Evolutionary conservation across 2,329 filamentous ascomycete species (phyloP).

Genomic region (Pseudogymnoascus sp.): DNA sequence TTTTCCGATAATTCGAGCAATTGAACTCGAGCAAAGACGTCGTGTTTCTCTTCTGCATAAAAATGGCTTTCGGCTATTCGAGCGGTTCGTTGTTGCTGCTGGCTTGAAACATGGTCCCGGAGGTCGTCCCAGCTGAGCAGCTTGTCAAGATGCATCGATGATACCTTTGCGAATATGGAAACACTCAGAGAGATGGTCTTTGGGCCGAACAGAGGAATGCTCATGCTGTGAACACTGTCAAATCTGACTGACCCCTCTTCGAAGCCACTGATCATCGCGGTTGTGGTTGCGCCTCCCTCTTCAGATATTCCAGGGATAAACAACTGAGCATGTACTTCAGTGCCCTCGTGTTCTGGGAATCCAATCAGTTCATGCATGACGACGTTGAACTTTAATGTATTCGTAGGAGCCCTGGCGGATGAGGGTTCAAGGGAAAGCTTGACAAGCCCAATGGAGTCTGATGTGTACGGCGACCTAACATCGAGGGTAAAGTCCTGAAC

Average conservation of each 20-base stretch:
- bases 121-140: conserved; percentile 98
- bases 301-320: conserved; percentile 88
- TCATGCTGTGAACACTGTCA: conserved; percentile 98
- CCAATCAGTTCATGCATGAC: conserved; percentile 95
- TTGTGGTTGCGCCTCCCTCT: conserved; percentile 86
- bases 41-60: conserved; percentile 86
- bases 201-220: conserved; percentile 71
- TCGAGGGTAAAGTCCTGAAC: conserved; percentile 93
- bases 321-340: conserved; percentile 91
- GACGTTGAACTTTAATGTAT: conserved; percentile 94
- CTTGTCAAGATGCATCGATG: conserved; percentile 91
- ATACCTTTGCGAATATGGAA: conserved; percentile 85
- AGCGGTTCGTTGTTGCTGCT: conserved; percentile 44
- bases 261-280: conserved; percentile 87
- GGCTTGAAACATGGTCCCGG: conserved; percentile 64
- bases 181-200: conserved; percentile 70
- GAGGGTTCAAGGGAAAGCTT: conserved; percentile 89
- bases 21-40: conserved; percentile 80
- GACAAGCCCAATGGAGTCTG: conserved; percentile 81
- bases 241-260: conserved; percentile 89
- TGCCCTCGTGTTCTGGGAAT: conserved; percentile 92
- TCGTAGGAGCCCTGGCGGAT: conserved; percentile 82
- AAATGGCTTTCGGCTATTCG: conserved; percentile 88
- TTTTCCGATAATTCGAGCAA: conserved; percentile 86
- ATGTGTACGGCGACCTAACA: conserved; percentile 85